These are phyloP conservation scores for Triticum urartu DNA, from an alignment of 176 grass and related monocot genomes.

Conservation along the genomic window DNA sequence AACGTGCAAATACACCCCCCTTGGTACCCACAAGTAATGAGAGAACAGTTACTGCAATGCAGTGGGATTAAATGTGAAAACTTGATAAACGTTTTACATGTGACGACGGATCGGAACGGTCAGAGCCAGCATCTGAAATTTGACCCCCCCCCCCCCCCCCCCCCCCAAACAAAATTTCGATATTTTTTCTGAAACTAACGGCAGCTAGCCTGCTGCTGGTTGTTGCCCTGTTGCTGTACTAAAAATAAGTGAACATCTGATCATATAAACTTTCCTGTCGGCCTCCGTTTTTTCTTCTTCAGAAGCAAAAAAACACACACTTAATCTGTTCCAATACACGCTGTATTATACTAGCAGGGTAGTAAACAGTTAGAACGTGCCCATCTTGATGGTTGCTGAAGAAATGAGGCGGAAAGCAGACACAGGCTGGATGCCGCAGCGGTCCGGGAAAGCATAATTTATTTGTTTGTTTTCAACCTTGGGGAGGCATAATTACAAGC, in stretches of 20 bases:
- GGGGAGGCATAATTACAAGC: conserved; percentile 32
- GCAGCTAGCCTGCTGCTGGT: neutral
- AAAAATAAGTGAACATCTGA: neutral
- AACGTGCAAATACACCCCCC: neutral
- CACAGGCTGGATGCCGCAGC: neutral
- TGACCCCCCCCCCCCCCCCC: neutral
- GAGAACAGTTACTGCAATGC: neutral
- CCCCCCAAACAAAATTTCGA: neutral
- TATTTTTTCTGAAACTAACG: neutral
- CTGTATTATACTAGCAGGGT: neutral
- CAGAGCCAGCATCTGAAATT: neutral
- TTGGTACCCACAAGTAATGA: neutral
- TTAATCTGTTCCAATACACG: neutral
- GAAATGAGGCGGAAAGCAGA: neutral
- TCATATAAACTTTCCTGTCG: neutral
- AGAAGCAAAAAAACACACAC: neutral
- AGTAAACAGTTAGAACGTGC: conserved; percentile 35
- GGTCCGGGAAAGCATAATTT: conserved; percentile 9
- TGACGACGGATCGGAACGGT: neutral
- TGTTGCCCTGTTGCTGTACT: neutral
- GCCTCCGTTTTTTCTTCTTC: neutral
- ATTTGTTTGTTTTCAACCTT: neutral
- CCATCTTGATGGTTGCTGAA: conserved; percentile 25
- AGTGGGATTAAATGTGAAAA: neutral
- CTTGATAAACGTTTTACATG: neutral